A percentile compares a stretch with the other conserved stretches of the same genome.
Evolutionary conservation across 305 asterid species (phyloP).

Genomic region (Ilex paraguariensis): DNA sequence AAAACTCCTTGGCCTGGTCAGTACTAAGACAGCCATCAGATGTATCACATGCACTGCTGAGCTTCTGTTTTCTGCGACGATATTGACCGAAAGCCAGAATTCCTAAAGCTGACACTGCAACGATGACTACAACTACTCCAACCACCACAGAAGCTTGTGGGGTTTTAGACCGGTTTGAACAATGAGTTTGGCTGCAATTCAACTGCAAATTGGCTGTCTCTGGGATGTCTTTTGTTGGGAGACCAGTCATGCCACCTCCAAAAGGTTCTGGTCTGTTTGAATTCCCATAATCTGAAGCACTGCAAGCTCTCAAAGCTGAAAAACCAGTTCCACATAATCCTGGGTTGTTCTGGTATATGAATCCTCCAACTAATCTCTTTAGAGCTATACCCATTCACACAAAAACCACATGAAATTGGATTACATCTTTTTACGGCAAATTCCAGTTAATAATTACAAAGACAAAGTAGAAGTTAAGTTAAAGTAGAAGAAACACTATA

Average conservation of each 20-base stretch:
- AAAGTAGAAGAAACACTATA: constrained; percentile 23
- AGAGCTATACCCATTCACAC: constrained; percentile 41
- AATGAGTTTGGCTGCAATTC: constrained; percentile 51
- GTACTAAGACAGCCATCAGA: constrained; percentile 36
- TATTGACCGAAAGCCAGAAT: constrained; percentile 35
- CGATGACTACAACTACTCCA: constrained; percentile 41
- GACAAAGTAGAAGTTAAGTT: not conserved
- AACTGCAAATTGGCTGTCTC: constrained; percentile 76
- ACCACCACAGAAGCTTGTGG: constrained; percentile 55
- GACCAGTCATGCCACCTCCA: constrained; percentile 41
- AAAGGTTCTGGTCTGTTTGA: constrained; percentile 51
- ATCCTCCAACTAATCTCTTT: constrained; percentile 69
- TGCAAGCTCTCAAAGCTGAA: constrained; percentile 49
- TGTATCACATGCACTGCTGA: constrained; percentile 27
- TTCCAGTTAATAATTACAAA: constrained; percentile 5
- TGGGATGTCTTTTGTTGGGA: constrained; percentile 57
- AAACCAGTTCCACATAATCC: constrained; percentile 80
- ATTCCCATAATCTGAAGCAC: constrained; percentile 29
- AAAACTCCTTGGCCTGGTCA: constrained; percentile 38
- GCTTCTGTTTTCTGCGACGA: constrained; percentile 55
- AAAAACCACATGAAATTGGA: not conserved
- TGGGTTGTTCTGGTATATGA: constrained; percentile 63
- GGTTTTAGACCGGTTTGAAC: constrained; percentile 49
- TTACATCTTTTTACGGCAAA: not conserved
- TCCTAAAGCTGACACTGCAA: constrained; percentile 40